Base-by-base conservation (phyloP, 2,329 filamentous ascomycete genomes). In the Apiospora rasikravindrae region DNA sequence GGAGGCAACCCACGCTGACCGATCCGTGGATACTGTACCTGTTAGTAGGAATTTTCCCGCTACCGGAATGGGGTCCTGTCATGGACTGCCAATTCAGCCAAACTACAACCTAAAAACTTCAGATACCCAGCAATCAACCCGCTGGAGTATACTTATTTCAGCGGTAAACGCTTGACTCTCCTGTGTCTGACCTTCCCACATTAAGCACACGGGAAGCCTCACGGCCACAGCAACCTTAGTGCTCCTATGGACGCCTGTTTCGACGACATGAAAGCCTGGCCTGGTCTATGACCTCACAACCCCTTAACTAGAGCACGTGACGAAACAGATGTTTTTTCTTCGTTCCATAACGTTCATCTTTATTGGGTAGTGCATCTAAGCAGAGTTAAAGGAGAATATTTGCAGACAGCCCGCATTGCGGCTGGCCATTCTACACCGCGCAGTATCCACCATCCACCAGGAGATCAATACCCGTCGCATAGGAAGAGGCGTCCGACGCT, bases 401-500 rank as follows among this genome's bases (percentile, higher is more conserved):
- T 16, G 14, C 11, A 45, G 13, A 11, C n/a, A 47, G 14, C 1
- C 37, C 4, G 29, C 40, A 11, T 33, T 22, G 16, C 57, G 22
- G 19, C 24, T 26, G 37, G 29, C 26, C n/a, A 40, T 49, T 74
- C 79, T 81, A 90, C 69, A 86, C 85, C 69, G 86, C 81, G 78
- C 84, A 87, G 82, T 94, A 94, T 71, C 93, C 93, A 73, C 93
- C 93, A 80, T 96, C 94, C 67, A 95, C 88, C 74, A 93, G 83
- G 73, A 96, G 86, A 80, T 95, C 92, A 13, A 88, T 86, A 0
- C 90, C 94, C 11, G 94, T 97, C 24, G 92, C 94, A 83, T 94
- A 97, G 70, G 90, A 93, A n/a, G 92, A 89, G 4, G 94, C 94
- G 82, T 97, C 94, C 19, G 91, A 94, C 24, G 93, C 92, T 71